Base-by-base conservation (phyloP, 352 stramenopile genomes). In the Globisporangium irregulare region DNA sequence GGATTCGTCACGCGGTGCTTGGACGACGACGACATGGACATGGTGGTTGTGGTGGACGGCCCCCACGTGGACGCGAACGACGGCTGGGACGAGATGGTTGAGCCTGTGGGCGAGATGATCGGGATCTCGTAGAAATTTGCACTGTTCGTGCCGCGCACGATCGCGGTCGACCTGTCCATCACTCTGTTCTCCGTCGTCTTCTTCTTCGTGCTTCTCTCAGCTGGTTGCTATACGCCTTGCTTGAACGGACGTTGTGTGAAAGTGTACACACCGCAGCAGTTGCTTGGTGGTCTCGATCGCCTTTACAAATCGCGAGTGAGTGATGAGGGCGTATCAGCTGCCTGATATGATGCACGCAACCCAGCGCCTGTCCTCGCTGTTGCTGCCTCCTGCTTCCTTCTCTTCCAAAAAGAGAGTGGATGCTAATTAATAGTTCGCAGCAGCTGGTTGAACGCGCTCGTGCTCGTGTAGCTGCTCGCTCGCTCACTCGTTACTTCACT, bases 111-210 rank as follows among this genome's bases (percentile, higher is more conserved):
- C 15, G 74, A 68, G 54, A 84, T 68, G 41, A 64, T 24, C 14
- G 80, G 80, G 27, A 88, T 69, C 65, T 86, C 80, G 71, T 88
- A 88, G 64, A 84, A 88, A 55, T 88, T 88, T 65, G 76, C 78
- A 67, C 80, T 88, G 66, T 73, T 74, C 60, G 78, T 83, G 60
- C 78, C 81, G 72, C 80, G 80, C 76, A 88, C 73, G 48, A 88
- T 76, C 56, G 79, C 51, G 3, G 59, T 84, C 64, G 76, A 76
- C 27, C 68, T 43, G 38, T 88, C 80, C 66, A 86, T 78, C 32
- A 1, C 38, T 46, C 51, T 46, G 29, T 27, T 68, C 27, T 53
- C 36, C 12, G 27, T 59, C n/a, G 4, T 32, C 4, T 8, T 14
- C n/a, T 58, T 9, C 29, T 32, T 34, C 24, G 36, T 4, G 20